Evolutionary conservation across 2,329 filamentous ascomycete species (phyloP).

Genomic region (Alternaria conjuncta): DNA sequence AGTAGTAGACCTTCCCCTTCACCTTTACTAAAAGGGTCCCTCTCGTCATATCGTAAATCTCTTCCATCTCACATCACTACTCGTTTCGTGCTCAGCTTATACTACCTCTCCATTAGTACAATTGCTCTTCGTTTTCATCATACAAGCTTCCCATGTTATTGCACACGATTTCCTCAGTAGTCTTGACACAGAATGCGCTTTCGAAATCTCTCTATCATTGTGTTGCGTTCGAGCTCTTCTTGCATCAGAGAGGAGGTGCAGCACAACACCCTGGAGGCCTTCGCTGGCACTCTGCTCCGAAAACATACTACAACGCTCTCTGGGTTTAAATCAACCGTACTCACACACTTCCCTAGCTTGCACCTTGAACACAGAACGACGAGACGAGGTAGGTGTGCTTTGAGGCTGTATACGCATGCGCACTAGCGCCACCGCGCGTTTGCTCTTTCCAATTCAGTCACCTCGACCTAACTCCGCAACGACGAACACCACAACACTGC

Average conservation of each 20-base stretch:
- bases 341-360: not conserved
- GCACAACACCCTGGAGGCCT: not conserved
- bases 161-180: not conserved
- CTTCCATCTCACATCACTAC: not conserved
- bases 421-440: constrained; percentile 1
- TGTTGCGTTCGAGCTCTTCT: not conserved
- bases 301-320: not conserved
- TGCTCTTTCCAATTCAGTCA: constrained; percentile 9
- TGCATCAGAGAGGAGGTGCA: not conserved
- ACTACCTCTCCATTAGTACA: not conserved
- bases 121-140: not conserved
- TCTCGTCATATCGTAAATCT: not conserved
- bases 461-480: not conserved
- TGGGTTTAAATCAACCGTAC: not conserved
- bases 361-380: not conserved
- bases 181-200: not conserved
- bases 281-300: not conserved
- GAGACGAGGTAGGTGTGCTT: not conserved
- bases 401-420: not conserved
- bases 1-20: not conserved
- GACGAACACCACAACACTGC: not conserved
- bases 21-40: not conserved
- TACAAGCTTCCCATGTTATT: not conserved
- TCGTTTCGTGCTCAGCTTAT: not conserved
- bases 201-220: not conserved